These are phyloP conservation scores for Gaultheria prostrata DNA, from an alignment of 148 eudicot genomes.

Conservation along the genomic window DNA sequence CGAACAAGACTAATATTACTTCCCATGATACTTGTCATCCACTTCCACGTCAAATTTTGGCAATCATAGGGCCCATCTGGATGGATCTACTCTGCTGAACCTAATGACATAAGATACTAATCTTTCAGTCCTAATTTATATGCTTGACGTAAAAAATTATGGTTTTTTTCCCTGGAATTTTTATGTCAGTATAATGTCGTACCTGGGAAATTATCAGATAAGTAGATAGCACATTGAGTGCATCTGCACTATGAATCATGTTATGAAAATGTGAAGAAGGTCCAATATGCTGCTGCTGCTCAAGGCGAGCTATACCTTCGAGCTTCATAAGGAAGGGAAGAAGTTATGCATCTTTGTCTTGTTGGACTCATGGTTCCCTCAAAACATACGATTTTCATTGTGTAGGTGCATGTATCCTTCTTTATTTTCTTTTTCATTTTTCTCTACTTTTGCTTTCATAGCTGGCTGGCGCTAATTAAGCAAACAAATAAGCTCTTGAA, in stretches of 20 bases:
- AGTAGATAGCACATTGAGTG: conserved; percentile 18
- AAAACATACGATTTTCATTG: neutral
- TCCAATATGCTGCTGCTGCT: conserved; percentile 94
- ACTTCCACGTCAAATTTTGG: neutral
- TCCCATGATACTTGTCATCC: neutral
- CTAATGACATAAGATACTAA: neutral
- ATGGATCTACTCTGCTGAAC: conserved; percentile 2
- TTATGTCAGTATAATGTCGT: neutral
- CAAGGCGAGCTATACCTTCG: conserved; percentile 99
- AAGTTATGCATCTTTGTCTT: too few relatives aligned
- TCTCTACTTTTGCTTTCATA: neutral
- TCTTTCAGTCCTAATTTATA: neutral
- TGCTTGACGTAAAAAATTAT: neutral
- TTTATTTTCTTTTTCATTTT: neutral
- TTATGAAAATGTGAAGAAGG: conserved; percentile 96
- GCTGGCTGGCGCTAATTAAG: neutral
- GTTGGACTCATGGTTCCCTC: too few relatives aligned
- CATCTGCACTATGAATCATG: conserved; percentile 52
- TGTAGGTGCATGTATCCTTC: neutral
- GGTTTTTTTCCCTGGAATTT: too few relatives aligned
- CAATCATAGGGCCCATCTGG: neutral
- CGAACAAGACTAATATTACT: too few relatives aligned
- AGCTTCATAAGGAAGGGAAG: conserved; percentile 96
- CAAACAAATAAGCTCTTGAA: neutral
- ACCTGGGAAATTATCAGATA: conserved; percentile 27